Percentiles rank a stretch among this genome's conserved stretches.
Evolutionary conservation across 495 filamentous ascomycete species (phyloP).

Genomic region (Penicillium angulare): DNA sequence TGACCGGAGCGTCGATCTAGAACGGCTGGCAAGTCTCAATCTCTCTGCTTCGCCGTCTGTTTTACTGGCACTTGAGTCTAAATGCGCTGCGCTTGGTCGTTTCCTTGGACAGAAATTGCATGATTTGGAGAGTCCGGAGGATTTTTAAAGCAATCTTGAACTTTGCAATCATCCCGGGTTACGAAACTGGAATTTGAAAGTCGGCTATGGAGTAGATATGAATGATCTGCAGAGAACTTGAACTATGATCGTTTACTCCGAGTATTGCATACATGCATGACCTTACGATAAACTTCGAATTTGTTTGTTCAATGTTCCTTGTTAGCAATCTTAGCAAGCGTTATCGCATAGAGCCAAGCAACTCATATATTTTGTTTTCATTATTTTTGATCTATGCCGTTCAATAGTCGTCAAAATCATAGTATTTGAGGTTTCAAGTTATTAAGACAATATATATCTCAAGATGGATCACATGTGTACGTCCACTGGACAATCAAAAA

Average conservation of each 20-base stretch:
- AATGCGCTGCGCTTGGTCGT: slow-evolving; percentile 43
- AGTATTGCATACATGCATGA: neutral
- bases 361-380: neutral
- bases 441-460: slow-evolving; percentile 5
- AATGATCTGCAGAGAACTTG: neutral
- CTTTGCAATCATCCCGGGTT: neutral
- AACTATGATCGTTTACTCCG: neutral
- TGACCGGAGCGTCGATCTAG: slow-evolving; percentile 42
- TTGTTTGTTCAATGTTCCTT: too few species aligned
- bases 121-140: slow-evolving; percentile 46
- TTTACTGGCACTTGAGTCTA: slow-evolving; percentile 44
- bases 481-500: neutral
- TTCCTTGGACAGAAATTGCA: slow-evolving; percentile 44
- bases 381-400: neutral
- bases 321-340: slow-evolving; percentile 1
- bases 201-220: neutral
- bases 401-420: neutral
- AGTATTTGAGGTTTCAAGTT: slow-evolving; percentile 1
- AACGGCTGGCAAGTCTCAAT: slow-evolving; percentile 41
- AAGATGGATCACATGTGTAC: neutral
- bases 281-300: neutral
- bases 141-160: slow-evolving; percentile 30
- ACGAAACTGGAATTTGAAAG: neutral
- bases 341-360: neutral
- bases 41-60: slow-evolving; percentile 42